These are phyloP conservation scores for Spinellus fusiger DNA, from an alignment of 192 early-diverging fungal genomes.

Conservation along the genomic window DNA sequence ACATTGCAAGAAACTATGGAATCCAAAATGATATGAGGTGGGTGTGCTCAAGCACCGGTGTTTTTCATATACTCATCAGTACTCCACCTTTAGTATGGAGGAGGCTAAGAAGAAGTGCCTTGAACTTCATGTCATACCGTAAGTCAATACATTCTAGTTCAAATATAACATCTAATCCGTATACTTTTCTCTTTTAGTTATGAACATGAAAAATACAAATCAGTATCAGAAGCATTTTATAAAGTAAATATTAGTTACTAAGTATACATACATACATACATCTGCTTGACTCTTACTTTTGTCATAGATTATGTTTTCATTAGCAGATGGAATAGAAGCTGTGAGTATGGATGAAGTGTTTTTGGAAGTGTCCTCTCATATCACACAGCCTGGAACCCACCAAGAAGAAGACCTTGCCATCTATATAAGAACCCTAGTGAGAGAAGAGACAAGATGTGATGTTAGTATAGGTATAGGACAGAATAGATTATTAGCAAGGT, in stretches of 20 bases:
- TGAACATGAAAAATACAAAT: slow-evolving; percentile 69
- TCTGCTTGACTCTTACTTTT: neutral
- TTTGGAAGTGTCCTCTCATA: slow-evolving; percentile 55
- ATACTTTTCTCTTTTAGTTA: slow-evolving; percentile 24
- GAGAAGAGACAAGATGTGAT: slow-evolving; percentile 48
- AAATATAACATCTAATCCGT: slow-evolving; percentile 33
- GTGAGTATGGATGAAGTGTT: slow-evolving; percentile 85
- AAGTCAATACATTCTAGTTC: slow-evolving; percentile 32
- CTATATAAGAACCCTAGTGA: slow-evolving; percentile 45
- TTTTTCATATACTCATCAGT: neutral
- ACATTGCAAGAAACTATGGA: slow-evolving; percentile 69
- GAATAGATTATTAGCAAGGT: slow-evolving; percentile 68
- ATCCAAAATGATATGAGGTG: slow-evolving; percentile 72
- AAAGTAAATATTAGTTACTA: slow-evolving; percentile 3
- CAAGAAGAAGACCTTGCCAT: slow-evolving; percentile 45
- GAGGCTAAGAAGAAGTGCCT: slow-evolving; percentile 67
- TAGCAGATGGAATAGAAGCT: slow-evolving; percentile 67
- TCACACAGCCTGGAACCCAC: slow-evolving; percentile 23
- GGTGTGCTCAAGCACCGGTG: slow-evolving; percentile 1
- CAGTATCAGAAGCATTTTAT: slow-evolving; percentile 57
- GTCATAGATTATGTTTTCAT: slow-evolving; percentile 48
- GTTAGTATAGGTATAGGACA: slow-evolving; percentile 73
- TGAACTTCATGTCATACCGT: slow-evolving; percentile 55
- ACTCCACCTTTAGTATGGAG: slow-evolving; percentile 35
- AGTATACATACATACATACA: neutral